phyloP scores from a whole-genome alignment of 208 protist genomes.

The Leishmania arabica region DNA sequence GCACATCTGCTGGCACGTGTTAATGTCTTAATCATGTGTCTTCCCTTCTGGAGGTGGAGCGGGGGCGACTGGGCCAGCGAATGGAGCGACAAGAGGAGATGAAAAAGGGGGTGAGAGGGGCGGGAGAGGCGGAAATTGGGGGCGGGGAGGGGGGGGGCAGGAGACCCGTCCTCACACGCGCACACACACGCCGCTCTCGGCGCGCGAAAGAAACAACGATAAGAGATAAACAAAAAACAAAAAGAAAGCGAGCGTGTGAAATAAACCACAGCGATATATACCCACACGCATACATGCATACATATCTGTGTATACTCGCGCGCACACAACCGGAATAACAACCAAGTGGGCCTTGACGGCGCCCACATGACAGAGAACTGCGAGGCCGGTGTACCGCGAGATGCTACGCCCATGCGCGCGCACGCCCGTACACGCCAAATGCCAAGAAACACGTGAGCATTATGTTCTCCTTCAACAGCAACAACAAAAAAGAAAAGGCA shows the following conservation, averaged over 20 bases:
- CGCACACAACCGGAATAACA: neutral
- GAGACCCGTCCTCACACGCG: neutral
- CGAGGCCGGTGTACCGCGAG: neutral
- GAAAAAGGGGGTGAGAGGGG: neutral
- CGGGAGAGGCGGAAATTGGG: too few species aligned
- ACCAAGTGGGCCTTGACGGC: neutral
- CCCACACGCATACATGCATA: too few species aligned
- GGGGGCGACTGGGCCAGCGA: neutral
- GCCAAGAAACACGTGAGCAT: neutral
- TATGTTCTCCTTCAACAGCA: too few species aligned
- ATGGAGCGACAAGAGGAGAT: neutral
- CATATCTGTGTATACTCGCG: neutral
- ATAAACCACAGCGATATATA: too few species aligned
- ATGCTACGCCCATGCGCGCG: neutral
- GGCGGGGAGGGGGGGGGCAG: neutral
- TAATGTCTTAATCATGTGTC: neutral
- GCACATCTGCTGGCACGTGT: neutral
- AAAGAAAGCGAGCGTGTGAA: too few species aligned
- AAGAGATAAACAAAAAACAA: too few species aligned
- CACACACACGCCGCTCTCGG: neutral
- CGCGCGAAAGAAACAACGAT: too few species aligned
- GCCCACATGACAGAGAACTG: neutral
- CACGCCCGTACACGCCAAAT: neutral
- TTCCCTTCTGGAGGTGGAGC: neutral
- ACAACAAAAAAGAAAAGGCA: neutral